A percentile compares a stretch with the other conserved stretches of the same genome.
Conservation (phyloP, 2,329 filamentous ascomycete genomes). For the Aspergillus sojae region DNA sequence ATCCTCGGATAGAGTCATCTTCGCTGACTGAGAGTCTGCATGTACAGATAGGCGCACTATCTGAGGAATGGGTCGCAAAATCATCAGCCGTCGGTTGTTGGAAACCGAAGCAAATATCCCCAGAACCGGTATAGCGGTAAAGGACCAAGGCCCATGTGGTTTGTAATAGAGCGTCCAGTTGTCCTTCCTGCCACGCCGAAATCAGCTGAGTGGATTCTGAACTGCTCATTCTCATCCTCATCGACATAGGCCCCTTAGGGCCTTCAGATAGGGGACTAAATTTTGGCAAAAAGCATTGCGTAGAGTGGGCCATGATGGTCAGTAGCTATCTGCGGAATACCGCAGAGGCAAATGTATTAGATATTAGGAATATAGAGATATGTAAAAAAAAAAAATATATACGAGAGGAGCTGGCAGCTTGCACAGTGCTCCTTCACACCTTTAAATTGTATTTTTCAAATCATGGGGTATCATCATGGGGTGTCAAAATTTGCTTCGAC, state of each 20-base stretch:
- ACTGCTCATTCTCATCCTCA: conserved; percentile 34
- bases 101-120: conserved; percentile 52
- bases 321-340: conserved; percentile 10
- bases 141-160: conserved; percentile 52
- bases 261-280: conserved; percentile 34
- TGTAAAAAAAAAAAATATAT: background rate
- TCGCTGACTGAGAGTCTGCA: conserved; percentile 34
- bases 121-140: conserved; percentile 48
- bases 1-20: conserved; percentile 27
- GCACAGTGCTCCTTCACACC: conserved; percentile 7
- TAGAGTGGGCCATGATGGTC: conserved; percentile 30
- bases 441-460: conserved; percentile 16
- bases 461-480: conserved; percentile 7
- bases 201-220: conserved; percentile 33
- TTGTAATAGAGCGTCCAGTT: conserved; percentile 35
- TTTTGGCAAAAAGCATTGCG: conserved; percentile 38
- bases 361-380: background rate
- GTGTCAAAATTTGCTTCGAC: conserved; percentile 7
- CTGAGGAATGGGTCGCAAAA: conserved; percentile 17
- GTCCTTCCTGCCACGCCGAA: conserved; percentile 32
- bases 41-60: conserved; percentile 19
- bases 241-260: conserved; percentile 39
- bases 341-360: background rate
- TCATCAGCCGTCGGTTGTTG: background rate
- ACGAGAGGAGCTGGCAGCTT: background rate